phyloP scores from a whole-genome alignment of 768 basidiomycete genomes.

The Panaeolus papilionaceus region DNA sequence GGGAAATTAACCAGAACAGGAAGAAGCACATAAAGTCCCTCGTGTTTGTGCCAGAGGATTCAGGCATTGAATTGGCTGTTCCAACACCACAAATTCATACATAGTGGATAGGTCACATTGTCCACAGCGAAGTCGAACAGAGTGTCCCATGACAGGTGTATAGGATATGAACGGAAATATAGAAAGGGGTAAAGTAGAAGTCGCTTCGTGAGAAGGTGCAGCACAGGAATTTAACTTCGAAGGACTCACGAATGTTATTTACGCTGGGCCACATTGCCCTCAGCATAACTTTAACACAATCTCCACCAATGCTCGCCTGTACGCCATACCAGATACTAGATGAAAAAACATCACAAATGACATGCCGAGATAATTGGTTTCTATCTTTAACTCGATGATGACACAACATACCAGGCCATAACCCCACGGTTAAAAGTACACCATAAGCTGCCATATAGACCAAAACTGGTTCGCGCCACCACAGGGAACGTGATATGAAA shows the following conservation, averaged over 20 bases:
- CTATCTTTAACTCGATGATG: neutral
- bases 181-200: slow-evolving; percentile 7
- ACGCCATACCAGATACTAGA: slow-evolving; percentile 78
- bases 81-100: slow-evolving; percentile 16
- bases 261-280: slow-evolving; percentile 79
- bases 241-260: slow-evolving; percentile 62
- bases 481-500: slow-evolving; percentile 83
- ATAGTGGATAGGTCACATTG: slow-evolving; percentile 17
- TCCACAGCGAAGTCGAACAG: slow-evolving; percentile 18
- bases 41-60: slow-evolving; percentile 76
- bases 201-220: neutral
- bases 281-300: slow-evolving; percentile 77
- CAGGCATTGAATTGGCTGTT: slow-evolving; percentile 74
- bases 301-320: slow-evolving; percentile 83
- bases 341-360: neutral
- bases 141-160: slow-evolving; percentile 17
- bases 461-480: slow-evolving; percentile 78
- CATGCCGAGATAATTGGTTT: neutral
- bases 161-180: neutral
- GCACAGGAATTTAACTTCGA: neutral
- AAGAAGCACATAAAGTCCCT: slow-evolving; percentile 83
- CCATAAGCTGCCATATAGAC: slow-evolving; percentile 81
- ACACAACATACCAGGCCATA: slow-evolving; percentile 66
- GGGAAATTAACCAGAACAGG: slow-evolving; percentile 83
- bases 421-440: slow-evolving; percentile 77